phyloP scores from a whole-genome alignment of 2,329 filamentous ascomycete genomes.

The Verticillium nonalfalfae region DNA sequence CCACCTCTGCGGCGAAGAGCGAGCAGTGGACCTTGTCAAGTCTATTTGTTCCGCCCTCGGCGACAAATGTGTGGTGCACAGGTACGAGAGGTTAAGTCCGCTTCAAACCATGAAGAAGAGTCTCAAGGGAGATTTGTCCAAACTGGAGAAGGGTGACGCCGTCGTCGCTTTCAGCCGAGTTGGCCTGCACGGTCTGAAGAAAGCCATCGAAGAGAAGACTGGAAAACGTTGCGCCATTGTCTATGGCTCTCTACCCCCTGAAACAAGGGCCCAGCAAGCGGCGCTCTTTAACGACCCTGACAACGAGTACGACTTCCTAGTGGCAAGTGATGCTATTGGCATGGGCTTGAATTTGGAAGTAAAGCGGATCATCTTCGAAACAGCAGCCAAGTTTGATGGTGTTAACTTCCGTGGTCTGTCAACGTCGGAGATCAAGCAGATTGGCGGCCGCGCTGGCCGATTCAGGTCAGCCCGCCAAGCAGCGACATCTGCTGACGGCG shows the following conservation, averaged over 20 bases:
- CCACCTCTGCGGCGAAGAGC: conserved; percentile 87
- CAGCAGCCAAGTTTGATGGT: conserved; percentile 67
- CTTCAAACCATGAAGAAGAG: conserved; percentile 60
- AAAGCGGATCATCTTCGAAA: conserved; percentile 84
- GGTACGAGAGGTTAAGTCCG: conserved; percentile 77
- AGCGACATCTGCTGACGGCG: conserved; percentile 11
- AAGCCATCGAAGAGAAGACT: conserved; percentile 67
- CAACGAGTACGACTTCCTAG: conserved; percentile 92
- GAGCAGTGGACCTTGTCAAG: conserved; percentile 72
- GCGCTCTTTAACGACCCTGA: conserved; percentile 89
- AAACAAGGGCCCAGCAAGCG: conserved; percentile 88
- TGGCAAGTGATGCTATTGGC: conserved; percentile 91
- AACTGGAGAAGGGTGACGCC: conserved; percentile 82
- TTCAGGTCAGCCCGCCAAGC: conserved; percentile 66
- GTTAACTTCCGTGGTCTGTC: conserved; percentile 48
- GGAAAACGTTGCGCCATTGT: conserved; percentile 83
- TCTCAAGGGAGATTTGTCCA: conserved; percentile 55
- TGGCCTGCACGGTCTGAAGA: conserved; percentile 73
- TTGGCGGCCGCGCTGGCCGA: conserved; percentile 85
- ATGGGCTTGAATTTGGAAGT: conserved; percentile 96
- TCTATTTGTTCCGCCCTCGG: conserved; percentile 73
- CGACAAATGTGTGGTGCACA: conserved; percentile 75
- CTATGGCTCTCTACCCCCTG: conserved; percentile 85
- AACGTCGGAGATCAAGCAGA: conserved; percentile 85
- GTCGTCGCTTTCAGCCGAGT: conserved; percentile 82